Base-by-base conservation (phyloP, 2,329 filamentous ascomycete species). In the Colletotrichum shisoi region DNA sequence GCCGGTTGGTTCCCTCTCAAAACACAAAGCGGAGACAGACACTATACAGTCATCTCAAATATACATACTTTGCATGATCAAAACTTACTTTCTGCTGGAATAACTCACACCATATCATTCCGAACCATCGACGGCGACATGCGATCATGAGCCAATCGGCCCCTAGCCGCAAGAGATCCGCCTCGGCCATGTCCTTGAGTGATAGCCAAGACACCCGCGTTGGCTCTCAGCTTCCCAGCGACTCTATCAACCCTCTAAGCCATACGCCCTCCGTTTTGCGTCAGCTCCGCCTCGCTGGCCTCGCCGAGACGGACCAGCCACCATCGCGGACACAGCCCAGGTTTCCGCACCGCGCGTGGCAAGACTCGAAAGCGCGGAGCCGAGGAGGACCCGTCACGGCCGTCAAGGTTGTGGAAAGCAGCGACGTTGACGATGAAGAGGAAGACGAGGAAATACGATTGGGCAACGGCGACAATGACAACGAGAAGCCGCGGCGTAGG, bases 211-310 rank as follows among this genome's bases (percentile, higher is more conserved):
- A 48, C 44, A 24, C 21, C 4, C 19, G 58, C 11, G 52, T 59
- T 27, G 48, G 70, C 42, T 71, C 72, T 46, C 71, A 70, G 19
- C 72, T 76, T 15, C 77, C 76, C 1, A 68, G 71, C 15, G 75
- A 77, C 53, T 72, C 77, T 61, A 84, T 85, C 73, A 87, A 87
- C 72, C 85, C 86, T 19, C 67, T 84, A 71, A 87, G 84, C 71
- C 82, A 88, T 70, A 78, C 81, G 2, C 84, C 83, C 0, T 74
- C 77, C 57, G 81, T 83, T 42, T 81, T 87, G 57, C 77, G 74
- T 51, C 87, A 89, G 72, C 82, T 88, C 61, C 74, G 77, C 34
- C 71, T 84, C 2, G 87, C 86, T 3, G 87, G 87, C 4, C 76
- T 88, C 40, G 74, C 79, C 5, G 78, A 84, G 12, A 75, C 80